Evolutionary conservation across 1,284 basidiomycete genomes (phyloP), one percentile per base, ranked within the genome.

Genomic region (Fomitopsis schrenkii): DNA sequence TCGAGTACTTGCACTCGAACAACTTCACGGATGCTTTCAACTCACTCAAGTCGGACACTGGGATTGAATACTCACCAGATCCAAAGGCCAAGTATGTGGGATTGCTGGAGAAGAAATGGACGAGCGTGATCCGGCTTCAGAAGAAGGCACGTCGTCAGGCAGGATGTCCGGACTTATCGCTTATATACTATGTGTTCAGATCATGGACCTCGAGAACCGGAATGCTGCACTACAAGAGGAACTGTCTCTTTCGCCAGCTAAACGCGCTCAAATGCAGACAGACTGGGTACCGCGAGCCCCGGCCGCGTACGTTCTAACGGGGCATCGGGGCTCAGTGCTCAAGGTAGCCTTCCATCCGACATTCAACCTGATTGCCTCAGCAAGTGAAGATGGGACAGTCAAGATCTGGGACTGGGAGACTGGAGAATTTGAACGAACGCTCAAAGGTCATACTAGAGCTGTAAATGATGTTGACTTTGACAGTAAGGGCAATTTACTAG

Each of bases 351-450:
- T 93, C 69, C 90, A 93, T 70, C 90, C 91, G 0, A 74, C 82
- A 3, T 93, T 87, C 77, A 87, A 83, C 53, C 77, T 85, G 8
- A 64, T 92, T 8, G 90, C 85, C 0, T 85, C 83, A 15, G 88
- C 88, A 8, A 86, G 84, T 63, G 89, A 90, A 61, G 91, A 93
- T 68, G 76, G 83, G 36, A 88, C 83, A 7, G 79, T 93, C 64
- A 92, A 91, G 74, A 80, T 92, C 15, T 93, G 90, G 89, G 91
- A 93, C 70, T 93, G 90, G 89, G 90, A 92, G 72, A 85, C 85
- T n/a, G 90, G 90, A 19, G 88, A 90, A 57, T 83, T 90, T 59
- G 91, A 93, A 71, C 76, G 86, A 61, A 92, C 90, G 28, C 75
- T 93, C 45, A 91, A 91, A 72, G 89, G 88, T 0, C 90, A 93